phyloP scores from a whole-genome alignment of 495 filamentous ascomycete species.

The Trichoderma orchidacearum region DNA sequence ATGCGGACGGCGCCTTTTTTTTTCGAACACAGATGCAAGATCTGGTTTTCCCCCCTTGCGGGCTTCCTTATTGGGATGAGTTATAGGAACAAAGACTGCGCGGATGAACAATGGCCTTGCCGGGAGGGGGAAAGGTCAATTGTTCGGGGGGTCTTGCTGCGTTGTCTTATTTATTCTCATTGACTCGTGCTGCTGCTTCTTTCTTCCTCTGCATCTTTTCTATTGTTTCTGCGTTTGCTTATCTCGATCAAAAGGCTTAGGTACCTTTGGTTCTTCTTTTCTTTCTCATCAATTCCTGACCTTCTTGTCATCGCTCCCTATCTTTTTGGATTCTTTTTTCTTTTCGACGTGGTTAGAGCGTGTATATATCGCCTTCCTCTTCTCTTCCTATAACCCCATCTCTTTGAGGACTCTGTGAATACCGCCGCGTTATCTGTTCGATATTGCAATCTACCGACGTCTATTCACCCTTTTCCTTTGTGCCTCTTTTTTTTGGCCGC shows the following conservation, averaged over 20 bases:
- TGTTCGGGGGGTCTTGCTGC: neutral
- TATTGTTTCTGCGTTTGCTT: neutral
- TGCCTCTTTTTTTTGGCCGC: neutral
- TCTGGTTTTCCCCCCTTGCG: neutral
- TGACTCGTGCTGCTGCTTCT: neutral
- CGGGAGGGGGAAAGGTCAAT: neutral
- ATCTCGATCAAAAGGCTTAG: neutral
- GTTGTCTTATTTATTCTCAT: neutral
- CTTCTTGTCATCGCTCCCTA: neutral
- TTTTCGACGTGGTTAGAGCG: neutral
- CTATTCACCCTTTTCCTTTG: neutral
- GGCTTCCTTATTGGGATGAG: neutral
- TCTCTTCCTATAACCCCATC: no score
- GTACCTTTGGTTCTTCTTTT: neutral
- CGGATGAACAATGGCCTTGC: neutral
- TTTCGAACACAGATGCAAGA: neutral
- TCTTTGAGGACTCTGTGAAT: neutral
- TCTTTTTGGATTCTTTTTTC: neutral
- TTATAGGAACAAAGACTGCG: neutral
- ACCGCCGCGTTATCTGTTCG: neutral
- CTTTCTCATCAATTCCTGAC: neutral
- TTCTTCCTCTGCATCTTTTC: neutral
- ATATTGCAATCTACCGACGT: no score
- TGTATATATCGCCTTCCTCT: neutral
- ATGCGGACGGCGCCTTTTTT: neutral